Evolutionary conservation across 2,329 filamentous ascomycete genomes (phyloP).

Genomic region (Thielaviopsis ethacetica): DNA sequence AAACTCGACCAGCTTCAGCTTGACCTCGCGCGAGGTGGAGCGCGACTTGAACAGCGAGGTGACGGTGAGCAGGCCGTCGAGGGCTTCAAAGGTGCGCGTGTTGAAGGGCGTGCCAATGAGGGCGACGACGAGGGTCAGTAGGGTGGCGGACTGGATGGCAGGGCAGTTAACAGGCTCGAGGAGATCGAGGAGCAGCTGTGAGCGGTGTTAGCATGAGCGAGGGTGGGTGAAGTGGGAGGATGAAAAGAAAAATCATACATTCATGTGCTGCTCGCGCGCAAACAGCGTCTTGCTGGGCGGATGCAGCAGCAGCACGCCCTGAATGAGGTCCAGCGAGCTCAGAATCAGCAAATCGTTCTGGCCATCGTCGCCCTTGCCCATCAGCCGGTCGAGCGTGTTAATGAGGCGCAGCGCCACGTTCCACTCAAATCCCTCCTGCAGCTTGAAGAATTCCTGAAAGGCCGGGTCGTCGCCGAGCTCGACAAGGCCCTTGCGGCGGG

Average conservation of each 20-base stretch:
- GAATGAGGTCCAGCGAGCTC: constrained; percentile 72
- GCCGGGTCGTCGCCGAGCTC: constrained; percentile 69
- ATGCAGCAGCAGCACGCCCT: constrained; percentile 76
- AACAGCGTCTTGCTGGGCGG: constrained; percentile 80
- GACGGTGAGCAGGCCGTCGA: constrained; percentile 81
- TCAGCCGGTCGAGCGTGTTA: constrained; percentile 67
- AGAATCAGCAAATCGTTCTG: constrained; percentile 81
- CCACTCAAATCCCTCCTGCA: constrained; percentile 96
- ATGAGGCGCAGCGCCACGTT: constrained; percentile 83
- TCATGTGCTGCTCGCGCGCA: constrained; percentile 84
- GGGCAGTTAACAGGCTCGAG: constrained; percentile 86
- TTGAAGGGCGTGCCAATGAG: constrained; percentile 76
- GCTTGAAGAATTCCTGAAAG: constrained; percentile 87
- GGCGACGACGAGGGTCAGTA: constrained; percentile 78
- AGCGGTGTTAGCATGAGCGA: not conserved
- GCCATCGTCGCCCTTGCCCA: constrained; percentile 67
- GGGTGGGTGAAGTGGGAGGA: not conserved
- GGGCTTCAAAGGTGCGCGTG: constrained; percentile 77
- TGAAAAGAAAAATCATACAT: constrained; percentile 38
- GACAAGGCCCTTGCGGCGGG: constrained; percentile 40
- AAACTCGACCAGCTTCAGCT: constrained; percentile 92
- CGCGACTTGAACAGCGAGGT: constrained; percentile 87
- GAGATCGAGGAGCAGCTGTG: constrained; percentile 75
- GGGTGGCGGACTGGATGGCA: constrained; percentile 75
- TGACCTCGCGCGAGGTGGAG: constrained; percentile 72